Base-by-base conservation (phyloP, 768 basidiomycete genomes). In the Mycena polygramma region DNA sequence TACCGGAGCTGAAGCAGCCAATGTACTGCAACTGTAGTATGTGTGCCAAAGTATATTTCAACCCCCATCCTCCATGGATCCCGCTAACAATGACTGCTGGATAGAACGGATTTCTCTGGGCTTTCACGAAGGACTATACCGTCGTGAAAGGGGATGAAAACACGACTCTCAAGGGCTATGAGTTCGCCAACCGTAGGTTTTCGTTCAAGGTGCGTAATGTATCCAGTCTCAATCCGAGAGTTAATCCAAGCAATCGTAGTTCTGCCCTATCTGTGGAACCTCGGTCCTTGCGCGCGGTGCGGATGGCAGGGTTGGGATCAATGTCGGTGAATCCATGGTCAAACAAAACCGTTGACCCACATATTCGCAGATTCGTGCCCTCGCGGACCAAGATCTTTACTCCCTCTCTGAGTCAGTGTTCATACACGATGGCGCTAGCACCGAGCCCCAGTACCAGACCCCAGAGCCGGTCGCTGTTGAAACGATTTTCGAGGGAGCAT, bases 41-140 rank as follows among this genome's bases (percentile, higher is more conserved):
- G 30, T 30, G 30, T 30, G 30, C 30, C 30, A 30, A 30, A 6
- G 30, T 30, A 30, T 30, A 30, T 30, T 6, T 30, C 30, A 30
- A 30, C 30, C 30, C 30, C 30, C 30, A 30, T 30, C 30, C 30
- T 30, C 30, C 6, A 6, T 30, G 30, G 30, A 30, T 30, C 30
- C 30, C 30, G 30, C 30, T 30, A 30, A 30, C 3, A 6, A 30
- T 30, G 30, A 30, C 30, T 6, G 3, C 30, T 6, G 30, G 3
- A 43, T 41, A 72, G 71, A 72, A 60, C n/a, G 67, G 66, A 9
- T 68, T 65, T 36, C 14, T 72, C 24, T 72, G 66, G 66, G 67
- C 19, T 4, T 57, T 17, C 45, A 58, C 7, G 36, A 55, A 63
- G 17, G 26, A 54, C 20, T 61, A 68, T 11, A 43, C 39, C 26